Evolutionary conservation across 225 moss, liverwort and hornwort species (phyloP).

Genomic region (Straminergon stramineum): DNA sequence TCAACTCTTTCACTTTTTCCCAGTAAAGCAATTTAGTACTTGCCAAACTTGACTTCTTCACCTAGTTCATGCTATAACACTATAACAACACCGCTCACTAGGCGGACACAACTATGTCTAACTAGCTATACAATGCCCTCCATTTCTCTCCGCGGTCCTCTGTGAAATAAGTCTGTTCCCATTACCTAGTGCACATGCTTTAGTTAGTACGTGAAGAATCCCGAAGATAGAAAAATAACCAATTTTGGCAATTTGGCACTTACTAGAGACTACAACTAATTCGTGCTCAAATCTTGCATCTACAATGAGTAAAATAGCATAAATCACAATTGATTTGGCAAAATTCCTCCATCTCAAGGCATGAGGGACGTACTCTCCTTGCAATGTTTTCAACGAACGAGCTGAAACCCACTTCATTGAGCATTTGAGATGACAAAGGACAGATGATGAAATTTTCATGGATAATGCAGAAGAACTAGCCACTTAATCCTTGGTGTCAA

Average conservation of each 20-base stretch:
- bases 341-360: background rate
- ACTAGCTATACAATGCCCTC: slow-evolving; percentile 4
- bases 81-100: background rate
- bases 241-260: background rate
- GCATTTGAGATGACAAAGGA: background rate
- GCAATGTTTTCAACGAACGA: background rate
- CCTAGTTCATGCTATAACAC: background rate
- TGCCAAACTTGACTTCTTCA: background rate
- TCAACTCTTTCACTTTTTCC: background rate
- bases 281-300: background rate
- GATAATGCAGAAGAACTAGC: background rate
- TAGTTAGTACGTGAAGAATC: background rate
- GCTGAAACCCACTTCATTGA: background rate
- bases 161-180: background rate
- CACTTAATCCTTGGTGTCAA: background rate
- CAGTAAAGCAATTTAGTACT: background rate
- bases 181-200: background rate
- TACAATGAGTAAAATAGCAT: background rate
- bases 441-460: background rate
- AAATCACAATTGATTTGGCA: background rate
- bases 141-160: slow-evolving; percentile 20
- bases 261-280: background rate
- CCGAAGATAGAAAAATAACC: background rate
- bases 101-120: slow-evolving; percentile 27
- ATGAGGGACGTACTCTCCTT: background rate